Percentiles rank a stretch among this genome's conserved stretches.
Evolutionary conservation across 2,329 filamentous ascomycete genomes (phyloP).

Genomic region (Bipolaris oryzae): DNA sequence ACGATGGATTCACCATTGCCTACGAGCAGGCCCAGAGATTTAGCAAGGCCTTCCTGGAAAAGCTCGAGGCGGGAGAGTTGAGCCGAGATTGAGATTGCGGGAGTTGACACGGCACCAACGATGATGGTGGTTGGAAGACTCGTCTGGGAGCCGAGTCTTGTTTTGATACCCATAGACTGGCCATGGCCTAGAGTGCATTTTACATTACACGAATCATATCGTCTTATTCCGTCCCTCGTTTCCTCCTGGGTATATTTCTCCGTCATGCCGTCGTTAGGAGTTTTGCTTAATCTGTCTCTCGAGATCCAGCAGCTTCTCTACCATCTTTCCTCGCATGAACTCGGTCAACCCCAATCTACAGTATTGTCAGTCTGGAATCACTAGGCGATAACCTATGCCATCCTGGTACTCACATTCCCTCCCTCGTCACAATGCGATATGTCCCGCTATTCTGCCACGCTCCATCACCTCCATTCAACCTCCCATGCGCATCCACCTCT

Average conservation of each 20-base stretch:
- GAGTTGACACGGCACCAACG: background rate
- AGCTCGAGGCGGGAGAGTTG: conserved; percentile 55
- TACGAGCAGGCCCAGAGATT: conserved; percentile 84
- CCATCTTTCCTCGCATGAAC: conserved; percentile 31
- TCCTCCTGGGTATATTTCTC: conserved; percentile 3
- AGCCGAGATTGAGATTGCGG: conserved; percentile 21
- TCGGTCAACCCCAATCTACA: conserved; percentile 28
- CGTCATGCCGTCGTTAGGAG: background rate
- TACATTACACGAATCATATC: background rate
- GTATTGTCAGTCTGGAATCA: background rate
- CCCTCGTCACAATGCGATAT: conserved; percentile 65
- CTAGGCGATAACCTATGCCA: conserved; percentile 43
- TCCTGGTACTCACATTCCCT: conserved; percentile 55
- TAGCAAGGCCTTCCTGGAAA: conserved; percentile 73
- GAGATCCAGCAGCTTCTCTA: conserved; percentile 25
- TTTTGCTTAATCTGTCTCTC: conserved; percentile 29
- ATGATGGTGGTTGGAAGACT: background rate
- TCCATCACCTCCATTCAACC: conserved; percentile 62
- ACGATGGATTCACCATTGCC: conserved; percentile 52
- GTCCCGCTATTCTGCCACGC: conserved; percentile 67
- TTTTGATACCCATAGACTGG: conserved; percentile 31
- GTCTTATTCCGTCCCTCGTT: background rate
- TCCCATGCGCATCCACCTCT: conserved; percentile 64
- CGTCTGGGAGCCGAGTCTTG: background rate
- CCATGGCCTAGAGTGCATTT: conserved; percentile 5